Base-by-base conservation (phyloP, 73 alveolate genomes). In the Loxodes magnus region DNA sequence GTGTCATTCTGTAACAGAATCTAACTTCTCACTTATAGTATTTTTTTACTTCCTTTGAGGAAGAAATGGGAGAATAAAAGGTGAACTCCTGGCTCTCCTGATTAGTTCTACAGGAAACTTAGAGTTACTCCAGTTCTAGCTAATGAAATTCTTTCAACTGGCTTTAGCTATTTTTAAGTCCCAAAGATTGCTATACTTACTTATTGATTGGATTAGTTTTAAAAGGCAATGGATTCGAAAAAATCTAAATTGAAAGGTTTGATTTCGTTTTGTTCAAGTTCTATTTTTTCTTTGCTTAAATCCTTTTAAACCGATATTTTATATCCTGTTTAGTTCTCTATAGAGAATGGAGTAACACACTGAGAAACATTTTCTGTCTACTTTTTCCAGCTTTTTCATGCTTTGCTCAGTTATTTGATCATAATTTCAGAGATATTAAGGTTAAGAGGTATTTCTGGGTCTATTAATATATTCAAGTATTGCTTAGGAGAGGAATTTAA, bases 401-500 rank as follows among this genome's bases (percentile, higher is more conserved):
- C 36, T 9, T 46, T 46, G 22, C 43, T 25, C 14, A 19, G 7
- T 16, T 46, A 41, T 17, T 25, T 46, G 1, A 46, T 7, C 59
- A 46, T 46, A 15, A 46, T 24, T 46, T 46, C 59, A 0, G 59
- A 10, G 39, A 46, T 7, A 23, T 46, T 46, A 7, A 46, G n/a
- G 27, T 46, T 46, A 9, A 46, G 26, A 9, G 39, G 50, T 10
- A 24, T 46, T 0, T 12, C 14, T 10, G 14, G 16, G 7, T 46
- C 59, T n/a, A 46, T 24, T 10, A 46, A 25, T 10, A 46, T 21
- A n/a, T 25, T 21, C 1, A 58, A 50, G 2, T 44, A 49, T 3
- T 49, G 59, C 17, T 64, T 17, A 4, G 83, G 83, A 38, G 59
- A 57, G 5, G 64, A 52, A 0, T 64, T 31, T 21, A 67, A 67